phyloP scores from a whole-genome alignment of 1,284 basidiomycete genomes.

The Cystobasidium sp. region DNA sequence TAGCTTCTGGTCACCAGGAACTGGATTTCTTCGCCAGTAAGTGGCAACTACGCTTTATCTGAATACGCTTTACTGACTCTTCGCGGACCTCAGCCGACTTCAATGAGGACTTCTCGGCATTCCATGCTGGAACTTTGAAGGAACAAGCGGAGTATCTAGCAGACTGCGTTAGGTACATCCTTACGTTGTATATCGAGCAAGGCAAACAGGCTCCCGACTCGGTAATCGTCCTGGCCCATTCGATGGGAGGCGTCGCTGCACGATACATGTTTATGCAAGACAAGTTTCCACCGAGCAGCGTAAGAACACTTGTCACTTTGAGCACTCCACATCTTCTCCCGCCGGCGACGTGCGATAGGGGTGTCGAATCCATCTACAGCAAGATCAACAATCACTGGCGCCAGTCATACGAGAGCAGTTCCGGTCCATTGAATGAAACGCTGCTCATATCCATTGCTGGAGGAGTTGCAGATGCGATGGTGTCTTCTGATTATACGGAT shows the following conservation, averaged over 20 bases:
- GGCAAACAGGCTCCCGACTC: constrained; percentile 47
- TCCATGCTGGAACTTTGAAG: constrained; percentile 85
- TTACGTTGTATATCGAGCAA: constrained; percentile 69
- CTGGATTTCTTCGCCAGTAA: constrained; percentile 75
- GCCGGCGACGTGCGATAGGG: constrained; percentile 82
- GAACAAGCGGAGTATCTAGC: constrained; percentile 80
- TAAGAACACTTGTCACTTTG: constrained; percentile 88
- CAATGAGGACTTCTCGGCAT: constrained; percentile 95
- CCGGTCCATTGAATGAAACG: constrained; percentile 55
- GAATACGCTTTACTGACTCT: not conserved
- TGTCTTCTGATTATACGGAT: constrained; percentile 76
- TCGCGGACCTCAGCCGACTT: constrained; percentile 69
- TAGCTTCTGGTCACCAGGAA: constrained; percentile 50
- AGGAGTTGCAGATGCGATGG: constrained; percentile 87
- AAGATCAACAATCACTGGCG: constrained; percentile 56
- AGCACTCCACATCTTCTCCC: constrained; percentile 89
- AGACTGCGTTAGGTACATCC: constrained; percentile 74
- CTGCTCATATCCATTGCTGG: constrained; percentile 88
- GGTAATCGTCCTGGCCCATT: constrained; percentile 86
- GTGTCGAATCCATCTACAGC: constrained; percentile 74
- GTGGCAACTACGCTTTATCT: not conserved
- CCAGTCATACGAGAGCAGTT: constrained; percentile 45
- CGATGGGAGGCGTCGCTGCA: constrained; percentile 97
- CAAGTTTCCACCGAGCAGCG: constrained; percentile 52
- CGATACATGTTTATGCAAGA: constrained; percentile 68